Evolutionary conservation across 345 rosid species (phyloP).

Genomic region (Streptanthus diversifolius): DNA sequence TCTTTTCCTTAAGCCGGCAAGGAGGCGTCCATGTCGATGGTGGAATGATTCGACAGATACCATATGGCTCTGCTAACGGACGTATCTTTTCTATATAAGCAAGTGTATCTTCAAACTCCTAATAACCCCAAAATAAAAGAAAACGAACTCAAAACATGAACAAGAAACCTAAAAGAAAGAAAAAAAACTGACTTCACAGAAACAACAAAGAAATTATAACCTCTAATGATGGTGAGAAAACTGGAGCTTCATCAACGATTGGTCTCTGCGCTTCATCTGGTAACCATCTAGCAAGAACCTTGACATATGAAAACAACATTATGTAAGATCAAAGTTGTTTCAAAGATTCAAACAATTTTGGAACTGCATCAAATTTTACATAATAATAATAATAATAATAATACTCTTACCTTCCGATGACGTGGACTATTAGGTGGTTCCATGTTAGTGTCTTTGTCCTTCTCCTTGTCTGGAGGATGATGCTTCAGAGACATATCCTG

Average conservation of each 20-base stretch:
- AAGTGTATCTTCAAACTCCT: constrained; percentile 95
- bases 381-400: neutral
- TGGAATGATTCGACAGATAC: constrained; percentile 91
- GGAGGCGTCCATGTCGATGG: constrained; percentile 85
- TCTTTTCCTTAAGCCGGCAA: constrained; percentile 65
- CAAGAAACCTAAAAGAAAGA: neutral
- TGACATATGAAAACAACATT: constrained; percentile 25
- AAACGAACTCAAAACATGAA: constrained; percentile 10
- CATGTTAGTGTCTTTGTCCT: constrained; percentile 29
- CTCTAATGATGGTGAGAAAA: constrained; percentile 74
- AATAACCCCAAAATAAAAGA: constrained; percentile 5
- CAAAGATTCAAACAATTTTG: neutral
- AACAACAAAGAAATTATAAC: constrained; percentile 37
- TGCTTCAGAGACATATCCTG: constrained; percentile 29
- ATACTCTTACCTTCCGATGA: constrained; percentile 27
- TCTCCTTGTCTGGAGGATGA: constrained; percentile 22
- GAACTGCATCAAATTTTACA: neutral
- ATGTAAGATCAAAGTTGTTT: constrained; percentile 7
- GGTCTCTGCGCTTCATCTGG: constrained; percentile 72
- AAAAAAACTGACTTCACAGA: neutral
- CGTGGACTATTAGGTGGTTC: constrained; percentile 39
- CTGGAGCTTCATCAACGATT: constrained; percentile 72
- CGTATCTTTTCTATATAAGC: constrained; percentile 86
- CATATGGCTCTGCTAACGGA: constrained; percentile 65
- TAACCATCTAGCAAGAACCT: constrained; percentile 80